These are phyloP conservation scores for Backusella westeae DNA, from an alignment of 192 early-diverging fungal species.

Conservation along the genomic window DNA sequence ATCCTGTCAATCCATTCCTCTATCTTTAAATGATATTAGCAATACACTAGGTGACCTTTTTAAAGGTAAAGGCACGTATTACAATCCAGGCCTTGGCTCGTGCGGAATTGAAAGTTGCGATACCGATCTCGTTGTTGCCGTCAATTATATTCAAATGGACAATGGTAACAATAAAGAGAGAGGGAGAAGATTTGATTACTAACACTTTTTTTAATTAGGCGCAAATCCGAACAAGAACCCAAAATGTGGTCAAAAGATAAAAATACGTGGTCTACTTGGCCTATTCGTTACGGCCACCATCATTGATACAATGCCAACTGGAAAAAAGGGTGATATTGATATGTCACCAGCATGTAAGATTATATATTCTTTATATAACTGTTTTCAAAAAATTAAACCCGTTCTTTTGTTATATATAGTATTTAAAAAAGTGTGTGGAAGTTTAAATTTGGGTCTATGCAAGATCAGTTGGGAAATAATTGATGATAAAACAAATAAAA, in stretches of 20 bases:
- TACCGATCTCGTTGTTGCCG: slow-evolving; percentile 47
- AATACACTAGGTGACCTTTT: neutral
- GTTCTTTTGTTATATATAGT: neutral
- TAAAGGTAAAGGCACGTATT: slow-evolving; percentile 53
- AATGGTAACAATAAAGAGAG: neutral
- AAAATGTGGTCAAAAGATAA: slow-evolving; percentile 2
- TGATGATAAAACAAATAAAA: neutral
- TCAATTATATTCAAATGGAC: neutral
- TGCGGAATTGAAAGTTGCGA: slow-evolving; percentile 48
- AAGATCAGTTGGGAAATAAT: slow-evolving; percentile 2
- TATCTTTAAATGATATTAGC: neutral
- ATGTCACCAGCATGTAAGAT: neutral
- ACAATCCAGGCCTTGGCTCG: slow-evolving; percentile 46
- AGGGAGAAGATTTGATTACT: neutral
- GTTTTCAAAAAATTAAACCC: neutral
- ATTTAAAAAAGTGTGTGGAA: neutral
- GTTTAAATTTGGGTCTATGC: neutral
- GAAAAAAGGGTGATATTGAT: neutral
- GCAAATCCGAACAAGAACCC: neutral
- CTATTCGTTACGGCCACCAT: neutral
- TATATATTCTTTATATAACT: neutral
- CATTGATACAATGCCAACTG: neutral
- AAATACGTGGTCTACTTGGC: slow-evolving; percentile 4
- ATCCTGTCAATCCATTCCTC: neutral
- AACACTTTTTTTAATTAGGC: neutral